Evolutionary conservation across 805 yeast genomes (phyloP), one percentile per base, ranked within the genome.

Genomic region (Wickerhamomyces hampshirensis): DNA sequence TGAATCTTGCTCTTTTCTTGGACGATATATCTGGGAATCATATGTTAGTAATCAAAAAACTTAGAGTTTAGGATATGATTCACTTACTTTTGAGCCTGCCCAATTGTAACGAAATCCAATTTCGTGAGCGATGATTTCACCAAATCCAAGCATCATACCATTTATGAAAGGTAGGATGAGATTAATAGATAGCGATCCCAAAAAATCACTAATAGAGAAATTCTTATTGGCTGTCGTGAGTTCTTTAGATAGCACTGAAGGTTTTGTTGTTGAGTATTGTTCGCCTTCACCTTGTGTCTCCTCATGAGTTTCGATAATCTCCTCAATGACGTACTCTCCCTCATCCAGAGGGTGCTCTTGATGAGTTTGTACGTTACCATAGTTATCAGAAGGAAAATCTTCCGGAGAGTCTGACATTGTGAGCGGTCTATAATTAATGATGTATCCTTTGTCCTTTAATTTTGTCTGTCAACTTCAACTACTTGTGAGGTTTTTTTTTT

Each of bases 81-180:
- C 11, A 59, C 59, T 57, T 34, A 77, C 87, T 52, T 69, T 71
- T 11, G 88, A 88, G 5, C 83, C 87, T 16, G 68, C 53, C 84
- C 93, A 84, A 30, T 85, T 79, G 62, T 75, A 80, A 32, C 71
- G 69, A 65, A 85, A 84, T 5, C 96, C 95, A 28, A 91, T 62
- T 53, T 91, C 97, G 56, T 89, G 96, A 7, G 98, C 98, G 40
- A 86, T 65, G 15, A 91, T 79, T 64, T 91, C 98, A 2, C 98
- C 98, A 57, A 91, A 87, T 0, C 98, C 98, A 34, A 91, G 71
- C 96, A 89, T 89, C 61, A 91, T 66, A 7, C 98, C 98, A 52
- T 91, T 91, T 48, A 91, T 68, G 52, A 91, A 88, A 3, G 98
- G 98, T 31, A 91, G 62, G 2, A 88, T 55, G 47, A 91, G 61